Conservation (phyloP, 139 green algal genomes). For the Auxenochlorella pyrenoidosa region DNA sequence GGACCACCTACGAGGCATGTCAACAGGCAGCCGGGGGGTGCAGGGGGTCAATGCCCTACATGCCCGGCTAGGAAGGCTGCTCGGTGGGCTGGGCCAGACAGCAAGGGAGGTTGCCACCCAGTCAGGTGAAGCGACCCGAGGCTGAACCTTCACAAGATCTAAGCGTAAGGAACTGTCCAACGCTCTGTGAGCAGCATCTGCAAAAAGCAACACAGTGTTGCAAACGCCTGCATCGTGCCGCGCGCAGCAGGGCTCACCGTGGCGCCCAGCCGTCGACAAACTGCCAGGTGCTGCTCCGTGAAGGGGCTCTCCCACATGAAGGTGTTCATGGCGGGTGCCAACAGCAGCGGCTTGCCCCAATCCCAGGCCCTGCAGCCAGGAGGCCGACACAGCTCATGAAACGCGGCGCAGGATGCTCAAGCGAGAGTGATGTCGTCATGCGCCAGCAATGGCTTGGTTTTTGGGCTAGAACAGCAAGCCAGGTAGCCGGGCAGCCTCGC, state of each 20-base stretch:
- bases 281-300: conserved; percentile 80
- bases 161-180: too few species aligned
- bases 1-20: conserved; percentile 53
- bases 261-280: conserved; percentile 66
- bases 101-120: background rate
- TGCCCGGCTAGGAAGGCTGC: background rate
- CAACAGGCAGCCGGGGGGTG: too few species aligned
- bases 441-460: too few species aligned
- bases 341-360: conserved; percentile 72
- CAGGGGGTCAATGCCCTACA: background rate
- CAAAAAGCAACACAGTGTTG: too few species aligned
- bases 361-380: conserved; percentile 21
- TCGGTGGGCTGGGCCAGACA: background rate
- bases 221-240: too few species aligned
- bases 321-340: conserved; percentile 98
- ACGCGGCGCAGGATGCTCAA: background rate
- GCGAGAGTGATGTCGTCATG: too few species aligned
- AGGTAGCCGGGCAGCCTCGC: too few species aligned
- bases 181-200: too few species aligned
- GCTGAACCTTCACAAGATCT: too few species aligned
- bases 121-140: background rate
- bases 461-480: too few species aligned
- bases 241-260: background rate
- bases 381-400: background rate
- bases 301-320: conserved; percentile 94